phyloP scores from a whole-genome alignment of 2,329 filamentous ascomycete genomes.

The Aureobasidium sp. region DNA sequence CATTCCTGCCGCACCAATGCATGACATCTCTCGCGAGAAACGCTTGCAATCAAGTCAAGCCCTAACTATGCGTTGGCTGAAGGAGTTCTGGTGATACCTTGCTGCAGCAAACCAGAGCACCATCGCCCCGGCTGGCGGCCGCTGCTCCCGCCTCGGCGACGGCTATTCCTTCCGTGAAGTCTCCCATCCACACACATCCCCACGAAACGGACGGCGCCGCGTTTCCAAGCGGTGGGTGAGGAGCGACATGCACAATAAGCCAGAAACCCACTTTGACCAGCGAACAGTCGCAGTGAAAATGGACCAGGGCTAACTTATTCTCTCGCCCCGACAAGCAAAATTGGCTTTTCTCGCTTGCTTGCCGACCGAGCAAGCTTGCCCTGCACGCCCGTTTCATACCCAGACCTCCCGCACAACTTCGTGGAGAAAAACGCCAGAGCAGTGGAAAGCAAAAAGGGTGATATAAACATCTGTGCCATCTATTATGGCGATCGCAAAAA shows the following conservation, averaged over 20 bases:
- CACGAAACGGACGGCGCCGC: neutral
- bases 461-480: neutral
- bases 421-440: neutral
- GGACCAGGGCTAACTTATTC: neutral
- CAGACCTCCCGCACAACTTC: neutral
- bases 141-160: neutral
- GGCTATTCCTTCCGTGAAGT: slow-evolving; percentile 1
- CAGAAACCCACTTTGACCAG: neutral
- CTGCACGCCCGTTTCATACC: neutral
- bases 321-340: neutral
- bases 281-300: neutral
- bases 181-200: neutral
- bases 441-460: neutral
- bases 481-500: neutral
- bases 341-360: slow-evolving; percentile 4
- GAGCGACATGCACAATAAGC: neutral
- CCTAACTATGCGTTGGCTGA: neutral
- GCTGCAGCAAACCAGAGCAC: neutral
- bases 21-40: neutral
- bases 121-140: neutral
- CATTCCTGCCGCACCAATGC: neutral
- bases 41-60: neutral
- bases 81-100: neutral
- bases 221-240: neutral
- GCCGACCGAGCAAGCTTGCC: neutral